Percentiles rank a stretch among this genome's conserved stretches.
These are phyloP conservation scores for Wallacemonas collosoma DNA, from an alignment of 208 protist species.

Conservation along the genomic window DNA sequence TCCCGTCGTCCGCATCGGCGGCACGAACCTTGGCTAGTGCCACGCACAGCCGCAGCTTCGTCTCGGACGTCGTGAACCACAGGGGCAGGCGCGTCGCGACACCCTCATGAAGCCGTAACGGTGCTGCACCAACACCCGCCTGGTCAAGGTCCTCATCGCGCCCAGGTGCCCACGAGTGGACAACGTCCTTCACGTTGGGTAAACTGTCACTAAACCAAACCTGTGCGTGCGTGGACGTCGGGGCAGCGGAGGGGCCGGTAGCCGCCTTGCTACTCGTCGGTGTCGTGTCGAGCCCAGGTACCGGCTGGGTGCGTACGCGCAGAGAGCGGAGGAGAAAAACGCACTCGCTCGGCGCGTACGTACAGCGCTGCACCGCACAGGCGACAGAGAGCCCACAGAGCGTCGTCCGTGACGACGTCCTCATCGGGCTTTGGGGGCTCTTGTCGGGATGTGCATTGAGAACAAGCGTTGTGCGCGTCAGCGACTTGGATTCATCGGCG, in stretches of 20 bases:
- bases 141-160: slow-evolving; percentile 20
- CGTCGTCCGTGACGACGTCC: not conserved
- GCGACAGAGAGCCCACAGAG: slow-evolving; percentile 1
- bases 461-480: not conserved
- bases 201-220: slow-evolving; percentile 38
- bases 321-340: slow-evolving; percentile 10
- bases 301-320: slow-evolving; percentile 9
- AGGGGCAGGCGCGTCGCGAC: slow-evolving; percentile 6
- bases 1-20: not conserved
- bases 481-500: not conserved
- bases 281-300: not conserved
- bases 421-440: not conserved
- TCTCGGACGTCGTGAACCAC: slow-evolving; percentile 26
- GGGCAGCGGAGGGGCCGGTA: not conserved
- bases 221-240: slow-evolving; percentile 18
- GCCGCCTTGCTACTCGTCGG: not conserved
- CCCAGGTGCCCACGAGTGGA: slow-evolving; percentile 20
- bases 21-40: slow-evolving; percentile 16
- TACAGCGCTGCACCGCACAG: slow-evolving; percentile 13
- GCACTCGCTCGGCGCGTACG: slow-evolving; percentile 8
- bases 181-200: slow-evolving; percentile 16
- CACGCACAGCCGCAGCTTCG: slow-evolving; percentile 31
- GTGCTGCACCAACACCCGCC: slow-evolving; percentile 5
- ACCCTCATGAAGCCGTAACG: slow-evolving; percentile 19
- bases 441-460: not conserved